Evolutionary conservation across 1,284 basidiomycete species (phyloP).

Genomic region (Trichosporon coremiiforme): DNA sequence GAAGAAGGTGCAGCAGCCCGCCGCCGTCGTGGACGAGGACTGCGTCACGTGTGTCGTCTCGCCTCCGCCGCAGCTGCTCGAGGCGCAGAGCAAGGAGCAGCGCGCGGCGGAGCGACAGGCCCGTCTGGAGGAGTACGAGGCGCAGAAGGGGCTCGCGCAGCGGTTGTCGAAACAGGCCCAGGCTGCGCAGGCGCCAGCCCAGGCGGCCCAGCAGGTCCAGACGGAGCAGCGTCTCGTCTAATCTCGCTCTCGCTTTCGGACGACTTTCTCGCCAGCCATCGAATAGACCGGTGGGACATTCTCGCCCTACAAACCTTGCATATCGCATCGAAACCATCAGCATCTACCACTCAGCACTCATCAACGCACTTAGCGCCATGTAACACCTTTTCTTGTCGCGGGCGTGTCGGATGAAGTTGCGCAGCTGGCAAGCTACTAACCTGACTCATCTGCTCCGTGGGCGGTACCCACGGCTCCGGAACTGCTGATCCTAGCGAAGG

Average conservation of each 20-base stretch:
- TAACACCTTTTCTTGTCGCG: constrained; percentile 5
- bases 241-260: neutral
- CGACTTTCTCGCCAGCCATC: neutral
- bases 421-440: neutral
- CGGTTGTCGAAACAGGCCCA: constrained; percentile 26
- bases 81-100: constrained; percentile 41
- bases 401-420: neutral
- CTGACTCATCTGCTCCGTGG: neutral
- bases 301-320: neutral
- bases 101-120: constrained; percentile 40
- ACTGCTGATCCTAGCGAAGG: no score
- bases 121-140: constrained; percentile 45
- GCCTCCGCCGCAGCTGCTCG: constrained; percentile 48
- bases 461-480: no score
- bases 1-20: constrained; percentile 37
- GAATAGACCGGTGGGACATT: neutral
- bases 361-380: constrained; percentile 5
- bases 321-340: constrained; percentile 10
- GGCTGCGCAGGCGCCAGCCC: constrained; percentile 21
- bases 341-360: constrained; percentile 20
- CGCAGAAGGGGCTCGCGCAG: constrained; percentile 43
- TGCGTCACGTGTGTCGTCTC: constrained; percentile 49
- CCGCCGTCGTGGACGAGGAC: constrained; percentile 45
- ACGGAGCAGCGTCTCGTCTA: constrained; percentile 18
- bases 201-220: constrained; percentile 18